A percentile compares a stretch with the other conserved stretches of the same genome.
phyloP scores from a whole-genome alignment of 2,329 filamentous ascomycete species.

The Alternaria sp. region DNA sequence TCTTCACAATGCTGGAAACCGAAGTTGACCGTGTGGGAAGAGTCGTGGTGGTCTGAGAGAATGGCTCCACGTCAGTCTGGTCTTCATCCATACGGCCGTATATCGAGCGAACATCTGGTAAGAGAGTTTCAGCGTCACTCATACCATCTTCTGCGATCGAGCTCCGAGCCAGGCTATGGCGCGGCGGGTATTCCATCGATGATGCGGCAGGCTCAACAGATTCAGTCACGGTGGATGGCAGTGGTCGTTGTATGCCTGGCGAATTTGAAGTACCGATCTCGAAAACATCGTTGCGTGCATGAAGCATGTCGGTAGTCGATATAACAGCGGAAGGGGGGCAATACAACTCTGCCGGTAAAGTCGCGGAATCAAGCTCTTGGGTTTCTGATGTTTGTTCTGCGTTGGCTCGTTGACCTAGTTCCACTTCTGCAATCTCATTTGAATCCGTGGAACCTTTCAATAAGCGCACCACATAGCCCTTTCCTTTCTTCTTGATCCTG shows the following conservation, averaged over 20 bases:
- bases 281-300: constrained; percentile 17
- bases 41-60: constrained; percentile 15
- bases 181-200: background rate
- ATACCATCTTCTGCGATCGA: constrained; percentile 37
- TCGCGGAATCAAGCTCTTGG: constrained; percentile 32
- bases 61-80: constrained; percentile 29
- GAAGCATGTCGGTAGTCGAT: background rate
- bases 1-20: constrained; percentile 39
- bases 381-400: constrained; percentile 4
- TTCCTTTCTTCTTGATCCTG: constrained; percentile 45
- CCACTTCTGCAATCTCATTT: constrained; percentile 41
- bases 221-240: background rate
- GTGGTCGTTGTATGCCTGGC: constrained; percentile 21
- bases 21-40: constrained; percentile 29
- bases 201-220: background rate
- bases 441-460: constrained; percentile 38
- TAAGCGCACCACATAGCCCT: constrained; percentile 43
- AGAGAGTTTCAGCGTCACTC: constrained; percentile 43
- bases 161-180: background rate
- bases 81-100: constrained; percentile 28
- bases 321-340: constrained; percentile 3
- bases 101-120: constrained; percentile 33
- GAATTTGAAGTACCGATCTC: constrained; percentile 41
- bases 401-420: constrained; percentile 25
- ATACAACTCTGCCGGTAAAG: constrained; percentile 30